phyloP scores from a whole-genome alignment of 2,329 filamentous ascomycete genomes.

The Dothideomycetes sp. region DNA sequence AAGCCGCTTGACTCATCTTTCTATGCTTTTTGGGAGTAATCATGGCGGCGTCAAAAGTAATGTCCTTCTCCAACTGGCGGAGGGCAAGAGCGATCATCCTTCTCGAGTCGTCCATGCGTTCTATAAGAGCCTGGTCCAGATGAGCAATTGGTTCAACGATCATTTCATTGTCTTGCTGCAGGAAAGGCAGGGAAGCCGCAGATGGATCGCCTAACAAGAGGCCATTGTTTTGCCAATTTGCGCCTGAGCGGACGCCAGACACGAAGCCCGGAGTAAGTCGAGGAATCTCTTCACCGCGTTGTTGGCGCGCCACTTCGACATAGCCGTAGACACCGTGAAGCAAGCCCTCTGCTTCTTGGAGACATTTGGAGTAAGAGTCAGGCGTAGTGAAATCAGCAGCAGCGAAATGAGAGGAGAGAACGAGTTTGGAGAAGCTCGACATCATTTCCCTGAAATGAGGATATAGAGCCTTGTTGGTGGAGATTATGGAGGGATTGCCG shows the following conservation, averaged over 20 bases:
- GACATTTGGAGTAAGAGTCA: slow-evolving; percentile 87
- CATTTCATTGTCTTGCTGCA: slow-evolving; percentile 78
- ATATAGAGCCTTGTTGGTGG: slow-evolving; percentile 92
- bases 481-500: slow-evolving; percentile 97
- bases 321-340: slow-evolving; percentile 91
- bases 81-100: slow-evolving; percentile 77
- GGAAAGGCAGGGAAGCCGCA: slow-evolving; percentile 57
- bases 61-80: slow-evolving; percentile 75
- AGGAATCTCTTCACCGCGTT: slow-evolving; percentile 85
- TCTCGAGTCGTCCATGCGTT: slow-evolving; percentile 77
- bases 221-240: slow-evolving; percentile 72
- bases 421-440: slow-evolving; percentile 98
- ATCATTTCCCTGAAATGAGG: slow-evolving; percentile 98
- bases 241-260: slow-evolving; percentile 70
- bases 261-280: slow-evolving; percentile 92
- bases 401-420: slow-evolving; percentile 95
- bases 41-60: slow-evolving; percentile 69
- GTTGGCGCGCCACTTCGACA: slow-evolving; percentile 87
- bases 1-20: slow-evolving; percentile 72
- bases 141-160: slow-evolving; percentile 60
- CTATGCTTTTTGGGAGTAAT: slow-evolving; percentile 71
- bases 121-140: slow-evolving; percentile 68
- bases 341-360: slow-evolving; percentile 96
- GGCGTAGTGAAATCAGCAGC: slow-evolving; percentile 91
- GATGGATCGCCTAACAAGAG: slow-evolving; percentile 54